A percentile compares a stretch with the other conserved stretches of the same genome.
These are phyloP conservation scores for Coriaria nepalensis DNA, from an alignment of 306 rosid genomes.

Conservation along the genomic window DNA sequence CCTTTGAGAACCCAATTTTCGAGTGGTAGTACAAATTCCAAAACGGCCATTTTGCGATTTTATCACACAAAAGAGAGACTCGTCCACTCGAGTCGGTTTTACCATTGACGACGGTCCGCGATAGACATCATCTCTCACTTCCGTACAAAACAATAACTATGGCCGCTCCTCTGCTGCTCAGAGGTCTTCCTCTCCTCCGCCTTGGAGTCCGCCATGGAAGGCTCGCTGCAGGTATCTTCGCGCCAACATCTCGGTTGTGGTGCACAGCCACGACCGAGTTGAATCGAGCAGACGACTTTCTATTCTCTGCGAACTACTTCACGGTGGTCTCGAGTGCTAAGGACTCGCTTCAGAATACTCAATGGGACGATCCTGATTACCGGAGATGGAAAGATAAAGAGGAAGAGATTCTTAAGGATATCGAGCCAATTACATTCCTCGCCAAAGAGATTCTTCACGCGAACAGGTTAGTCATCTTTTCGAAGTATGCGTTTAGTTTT, in stretches of 20 bases:
- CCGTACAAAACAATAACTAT: slow-evolving; percentile 19
- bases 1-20: too few species aligned
- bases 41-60: too few species aligned
- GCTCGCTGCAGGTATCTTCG: slow-evolving; percentile 13
- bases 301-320: slow-evolving; percentile 13
- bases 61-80: too few species aligned
- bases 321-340: slow-evolving; percentile 14
- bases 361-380: slow-evolving; percentile 42
- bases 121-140: neutral
- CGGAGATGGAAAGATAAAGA: slow-evolving; percentile 62
- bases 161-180: slow-evolving; percentile 40
- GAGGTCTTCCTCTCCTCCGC: slow-evolving; percentile 32
- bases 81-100: neutral
- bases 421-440: slow-evolving; percentile 45
- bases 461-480: slow-evolving; percentile 17
- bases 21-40: too few species aligned
- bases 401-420: slow-evolving; percentile 46
- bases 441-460: slow-evolving; percentile 73
- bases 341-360: slow-evolving; percentile 18
- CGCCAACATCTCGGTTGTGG: slow-evolving; percentile 20
- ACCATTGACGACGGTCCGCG: slow-evolving; percentile 2
- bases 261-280: slow-evolving; percentile 30
- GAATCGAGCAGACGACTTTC: slow-evolving; percentile 22
- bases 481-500: neutral
- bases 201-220: slow-evolving; percentile 22